Base-by-base conservation (phyloP, 2,329 filamentous ascomycete genomes). In the Lachnellula hyalina region DNA sequence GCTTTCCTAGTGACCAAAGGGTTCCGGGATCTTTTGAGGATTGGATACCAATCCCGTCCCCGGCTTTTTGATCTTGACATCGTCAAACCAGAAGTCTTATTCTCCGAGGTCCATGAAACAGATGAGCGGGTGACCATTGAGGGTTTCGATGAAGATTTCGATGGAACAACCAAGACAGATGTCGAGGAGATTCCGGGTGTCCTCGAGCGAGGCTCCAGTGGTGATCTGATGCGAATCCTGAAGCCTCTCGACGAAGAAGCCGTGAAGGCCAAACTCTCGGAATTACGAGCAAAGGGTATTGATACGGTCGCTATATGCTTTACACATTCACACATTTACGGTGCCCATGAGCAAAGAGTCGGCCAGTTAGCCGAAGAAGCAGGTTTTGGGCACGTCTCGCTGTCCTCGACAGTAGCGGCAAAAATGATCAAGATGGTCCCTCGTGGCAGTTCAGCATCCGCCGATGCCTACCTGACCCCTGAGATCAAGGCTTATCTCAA, bases 11-110 rank as follows among this genome's bases (percentile, higher is more conserved):
- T 87, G 2, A 89, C 84, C 0, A 85, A 84, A 61, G 85, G 85
- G 0, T 89, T 89, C 71, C 83, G 23, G 60, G 85, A 90, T 64
- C 84, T 85, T 58, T 74, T 88, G 15, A 75, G 80, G 51, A 89
- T 90, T 67, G 86, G 86, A 4, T 87, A 89, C 62, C 86, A 89
- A 68, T 82, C 81, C 4, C 77, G 86, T 21, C 86, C 86, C 4
- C 82, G 85, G 58, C 83, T 90, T 52, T 90, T 90, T 60, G 85
- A 87, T 62, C 73, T 90, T 12, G 81, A 80, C 25, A 86, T 90
- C 51, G 74, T 76, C 53, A 85, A 86, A 61, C 81, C 85, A 1
- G 81, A 86, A 52, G 81, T 84, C 9, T 73, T 90, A 1, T 88
- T 89, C 67, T 79, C 84, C 57, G 77, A 73, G 38, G 86, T 89